These are phyloP conservation scores for Geranium brycei DNA, from an alignment of 345 rosid species.

Conservation along the genomic window DNA sequence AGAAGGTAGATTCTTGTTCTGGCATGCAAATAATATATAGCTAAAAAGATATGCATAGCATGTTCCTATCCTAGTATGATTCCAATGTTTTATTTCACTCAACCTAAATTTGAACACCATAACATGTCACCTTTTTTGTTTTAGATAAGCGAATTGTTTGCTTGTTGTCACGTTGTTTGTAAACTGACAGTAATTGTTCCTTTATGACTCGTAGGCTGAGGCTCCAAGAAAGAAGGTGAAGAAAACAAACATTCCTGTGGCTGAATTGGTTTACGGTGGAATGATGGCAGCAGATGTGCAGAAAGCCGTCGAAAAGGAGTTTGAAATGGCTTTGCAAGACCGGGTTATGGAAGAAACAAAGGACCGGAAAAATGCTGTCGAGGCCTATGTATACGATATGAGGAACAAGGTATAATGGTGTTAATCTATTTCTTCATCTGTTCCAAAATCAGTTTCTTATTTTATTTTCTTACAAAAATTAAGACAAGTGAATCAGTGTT, in stretches of 20 bases:
- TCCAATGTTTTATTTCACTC: no score
- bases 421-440: no score
- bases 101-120: neutral
- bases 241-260: conserved; percentile 62
- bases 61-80: neutral
- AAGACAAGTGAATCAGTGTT: no score
- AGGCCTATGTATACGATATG: conserved; percentile 95
- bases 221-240: conserved; percentile 87
- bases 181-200: neutral
- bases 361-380: conserved; percentile 96
- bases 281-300: conserved; percentile 51
- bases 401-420: conserved; percentile 57
- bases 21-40: no score
- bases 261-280: conserved; percentile 71
- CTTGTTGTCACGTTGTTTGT: no score
- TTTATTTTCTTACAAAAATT: no score
- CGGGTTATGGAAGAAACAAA: conserved; percentile 98
- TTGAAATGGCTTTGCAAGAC: conserved; percentile 99
- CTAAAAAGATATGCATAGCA: neutral
- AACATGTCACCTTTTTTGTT: neutral
- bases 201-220: conserved; percentile 34
- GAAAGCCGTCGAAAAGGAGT: conserved; percentile 87
- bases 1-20: neutral
- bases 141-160: no score
- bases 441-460: no score